Evolutionary conservation across 257 asterid species (phyloP).

Genomic region (Solanum corneliomulleri): DNA sequence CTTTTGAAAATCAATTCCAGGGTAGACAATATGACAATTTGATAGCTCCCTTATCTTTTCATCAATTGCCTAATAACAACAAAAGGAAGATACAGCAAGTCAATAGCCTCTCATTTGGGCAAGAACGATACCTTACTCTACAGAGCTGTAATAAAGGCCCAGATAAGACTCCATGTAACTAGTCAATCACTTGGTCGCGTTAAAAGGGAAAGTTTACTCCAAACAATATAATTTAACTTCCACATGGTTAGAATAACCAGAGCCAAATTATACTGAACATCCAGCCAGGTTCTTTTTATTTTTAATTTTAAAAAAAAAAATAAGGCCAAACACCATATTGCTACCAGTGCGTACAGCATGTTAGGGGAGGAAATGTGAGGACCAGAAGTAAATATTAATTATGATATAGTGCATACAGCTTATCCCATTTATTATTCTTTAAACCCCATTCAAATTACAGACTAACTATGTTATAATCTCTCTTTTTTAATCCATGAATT

Average conservation of each 20-base stretch:
- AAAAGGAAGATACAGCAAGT: neutral
- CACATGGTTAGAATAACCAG: neutral
- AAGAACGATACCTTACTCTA: neutral
- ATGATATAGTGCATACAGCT: neutral
- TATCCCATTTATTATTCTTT: neutral
- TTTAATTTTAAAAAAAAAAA: neutral
- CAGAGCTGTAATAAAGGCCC: neutral
- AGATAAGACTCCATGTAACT: neutral
- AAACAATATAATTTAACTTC: neutral
- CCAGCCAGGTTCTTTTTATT: neutral
- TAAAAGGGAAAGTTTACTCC: neutral
- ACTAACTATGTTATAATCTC: neutral
- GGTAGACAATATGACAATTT: conserved; percentile 90
- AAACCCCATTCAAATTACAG: neutral
- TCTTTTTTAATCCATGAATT: neutral
- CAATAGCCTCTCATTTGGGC: neutral
- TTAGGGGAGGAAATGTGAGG: neutral
- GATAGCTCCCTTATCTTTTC: conserved; percentile 95
- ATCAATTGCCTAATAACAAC: conserved; percentile 71
- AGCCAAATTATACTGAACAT: neutral
- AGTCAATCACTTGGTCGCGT: neutral
- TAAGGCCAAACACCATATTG: neutral
- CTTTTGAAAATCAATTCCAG: conserved; percentile 95
- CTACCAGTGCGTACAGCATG: neutral
- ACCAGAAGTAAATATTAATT: neutral